A percentile compares a stretch with the other conserved stretches of the same genome.
These are phyloP conservation scores for Rhododendron mucronatum DNA, from an alignment of 148 eudicot genomes.

Conservation along the genomic window DNA sequence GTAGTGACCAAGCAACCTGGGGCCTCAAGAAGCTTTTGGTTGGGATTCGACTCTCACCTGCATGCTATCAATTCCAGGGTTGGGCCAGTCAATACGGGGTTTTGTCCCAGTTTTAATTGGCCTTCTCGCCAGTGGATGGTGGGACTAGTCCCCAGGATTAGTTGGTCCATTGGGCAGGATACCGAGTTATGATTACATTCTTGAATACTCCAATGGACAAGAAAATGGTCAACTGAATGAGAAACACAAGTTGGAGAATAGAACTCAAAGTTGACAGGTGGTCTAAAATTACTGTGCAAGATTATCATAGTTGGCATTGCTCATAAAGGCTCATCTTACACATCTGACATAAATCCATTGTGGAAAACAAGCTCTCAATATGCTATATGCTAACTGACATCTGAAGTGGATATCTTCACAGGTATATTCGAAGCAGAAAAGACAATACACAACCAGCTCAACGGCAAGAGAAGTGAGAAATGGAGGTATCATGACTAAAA, in stretches of 20 bases:
- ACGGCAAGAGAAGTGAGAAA: neutral
- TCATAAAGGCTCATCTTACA: neutral
- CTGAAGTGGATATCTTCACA: neutral
- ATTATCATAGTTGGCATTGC: neutral
- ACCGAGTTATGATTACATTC: neutral
- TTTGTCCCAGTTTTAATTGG: neutral
- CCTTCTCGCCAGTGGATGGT: neutral
- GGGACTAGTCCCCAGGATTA: neutral
- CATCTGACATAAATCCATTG: neutral
- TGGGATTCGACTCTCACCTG: neutral
- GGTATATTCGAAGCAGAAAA: slow-evolving; percentile 6
- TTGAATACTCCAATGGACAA: neutral
- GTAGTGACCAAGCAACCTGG: neutral
- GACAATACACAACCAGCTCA: neutral
- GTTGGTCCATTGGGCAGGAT: neutral
- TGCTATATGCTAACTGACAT: neutral
- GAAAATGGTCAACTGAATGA: slow-evolving; percentile 7
- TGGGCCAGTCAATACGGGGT: neutral
- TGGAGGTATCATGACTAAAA: neutral
- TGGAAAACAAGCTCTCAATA: neutral
- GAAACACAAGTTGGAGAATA: neutral
- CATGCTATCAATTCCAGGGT: neutral
- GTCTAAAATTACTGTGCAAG: neutral
- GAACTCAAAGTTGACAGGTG: neutral
- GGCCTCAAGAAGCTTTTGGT: neutral